Percentiles rank a stretch among this genome's conserved stretches.
These are phyloP conservation scores for Cercospora beticola DNA, from an alignment of 2,329 filamentous ascomycete genomes.

Conservation along the genomic window DNA sequence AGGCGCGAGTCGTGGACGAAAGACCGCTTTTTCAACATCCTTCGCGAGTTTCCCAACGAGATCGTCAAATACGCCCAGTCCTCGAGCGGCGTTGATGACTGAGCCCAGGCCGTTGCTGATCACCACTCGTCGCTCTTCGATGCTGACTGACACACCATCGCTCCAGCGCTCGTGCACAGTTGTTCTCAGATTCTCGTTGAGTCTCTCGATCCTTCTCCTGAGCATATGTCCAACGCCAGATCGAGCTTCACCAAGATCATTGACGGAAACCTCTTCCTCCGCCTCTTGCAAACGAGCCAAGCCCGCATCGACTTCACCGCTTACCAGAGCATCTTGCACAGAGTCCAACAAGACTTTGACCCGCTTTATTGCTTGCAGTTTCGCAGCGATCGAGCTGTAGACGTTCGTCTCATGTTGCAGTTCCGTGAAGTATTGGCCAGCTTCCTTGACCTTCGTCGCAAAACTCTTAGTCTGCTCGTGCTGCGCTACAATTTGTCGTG, in stretches of 20 bases:
- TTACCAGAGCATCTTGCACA: slow-evolving; percentile 46
- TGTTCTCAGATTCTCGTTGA: slow-evolving; percentile 66
- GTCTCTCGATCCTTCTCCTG: slow-evolving; percentile 61
- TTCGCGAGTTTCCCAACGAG: slow-evolving; percentile 30
- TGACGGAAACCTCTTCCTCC: slow-evolving; percentile 51
- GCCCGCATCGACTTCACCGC: slow-evolving; percentile 48
- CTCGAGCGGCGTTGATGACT: slow-evolving; percentile 25
- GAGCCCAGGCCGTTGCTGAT: slow-evolving; percentile 48
- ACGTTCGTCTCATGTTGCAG: slow-evolving; percentile 61
- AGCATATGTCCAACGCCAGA: slow-evolving; percentile 66
- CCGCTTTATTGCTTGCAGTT: slow-evolving; percentile 52
- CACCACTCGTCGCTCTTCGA: slow-evolving; percentile 54
- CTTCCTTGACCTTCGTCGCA: slow-evolving; percentile 63
- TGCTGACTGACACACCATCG: slow-evolving; percentile 66
- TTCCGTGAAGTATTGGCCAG: slow-evolving; percentile 54
- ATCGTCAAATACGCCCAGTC: slow-evolving; percentile 30
- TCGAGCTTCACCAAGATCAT: slow-evolving; percentile 60
- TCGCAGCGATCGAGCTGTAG: slow-evolving; percentile 54
- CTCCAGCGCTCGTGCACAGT: slow-evolving; percentile 71
- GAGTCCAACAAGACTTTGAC: slow-evolving; percentile 52
- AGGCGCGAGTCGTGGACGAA: slow-evolving; percentile 32
- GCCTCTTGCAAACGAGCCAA: slow-evolving; percentile 52
- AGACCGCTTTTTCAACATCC: slow-evolving; percentile 34
- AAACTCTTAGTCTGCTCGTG: slow-evolving; percentile 68
- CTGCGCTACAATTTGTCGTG: slow-evolving; percentile 75